A percentile compares a stretch with the other conserved stretches of the same genome.
Conservation (phyloP, 192 early-diverging fungal species). For the Geranomyces variabilis region DNA sequence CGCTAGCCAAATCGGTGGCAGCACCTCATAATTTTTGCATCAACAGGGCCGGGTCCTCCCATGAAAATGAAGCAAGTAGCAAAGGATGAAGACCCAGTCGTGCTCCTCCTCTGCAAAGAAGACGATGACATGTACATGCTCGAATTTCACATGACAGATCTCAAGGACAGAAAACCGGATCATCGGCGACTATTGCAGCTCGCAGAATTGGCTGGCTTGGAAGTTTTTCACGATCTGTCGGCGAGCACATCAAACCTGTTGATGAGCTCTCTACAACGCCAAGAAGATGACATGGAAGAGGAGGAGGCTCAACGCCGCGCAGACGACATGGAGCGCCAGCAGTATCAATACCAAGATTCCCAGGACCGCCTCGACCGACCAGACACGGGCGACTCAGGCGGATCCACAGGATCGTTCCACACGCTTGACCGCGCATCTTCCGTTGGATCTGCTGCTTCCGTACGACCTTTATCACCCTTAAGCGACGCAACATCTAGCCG, state of each 20-base stretch:
- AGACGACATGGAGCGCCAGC: not conserved
- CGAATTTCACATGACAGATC: slow-evolving; percentile 54
- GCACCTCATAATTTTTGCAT: not conserved
- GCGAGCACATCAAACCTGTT: slow-evolving; percentile 7
- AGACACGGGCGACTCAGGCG: slow-evolving; percentile 26
- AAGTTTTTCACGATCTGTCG: slow-evolving; percentile 27
- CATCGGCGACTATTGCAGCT: slow-evolving; percentile 22
- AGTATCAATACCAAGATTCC: slow-evolving; percentile 3
- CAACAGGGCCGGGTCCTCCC: slow-evolving; percentile 57
- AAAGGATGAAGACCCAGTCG: slow-evolving; percentile 51
- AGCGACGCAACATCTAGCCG: not conserved
- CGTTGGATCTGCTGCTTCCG: not conserved
- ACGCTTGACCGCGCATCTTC: slow-evolving; percentile 29
- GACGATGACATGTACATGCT: slow-evolving; percentile 60
- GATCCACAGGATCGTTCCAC: slow-evolving; percentile 36
- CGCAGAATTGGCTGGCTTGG: slow-evolving; percentile 28
- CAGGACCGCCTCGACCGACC: slow-evolving; percentile 17
- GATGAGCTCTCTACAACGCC: slow-evolving; percentile 9
- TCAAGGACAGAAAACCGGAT: slow-evolving; percentile 10
- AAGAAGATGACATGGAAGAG: not conserved
- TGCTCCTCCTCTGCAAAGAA: slow-evolving; percentile 60
- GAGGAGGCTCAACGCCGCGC: not conserved
- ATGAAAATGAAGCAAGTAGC: slow-evolving; percentile 39
- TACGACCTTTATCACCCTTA: slow-evolving; percentile 20
- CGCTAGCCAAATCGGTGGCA: not conserved